Base-by-base conservation (phyloP, 176 grass and related monocot genomes). In the Rhynchospora breviuscula region DNA sequence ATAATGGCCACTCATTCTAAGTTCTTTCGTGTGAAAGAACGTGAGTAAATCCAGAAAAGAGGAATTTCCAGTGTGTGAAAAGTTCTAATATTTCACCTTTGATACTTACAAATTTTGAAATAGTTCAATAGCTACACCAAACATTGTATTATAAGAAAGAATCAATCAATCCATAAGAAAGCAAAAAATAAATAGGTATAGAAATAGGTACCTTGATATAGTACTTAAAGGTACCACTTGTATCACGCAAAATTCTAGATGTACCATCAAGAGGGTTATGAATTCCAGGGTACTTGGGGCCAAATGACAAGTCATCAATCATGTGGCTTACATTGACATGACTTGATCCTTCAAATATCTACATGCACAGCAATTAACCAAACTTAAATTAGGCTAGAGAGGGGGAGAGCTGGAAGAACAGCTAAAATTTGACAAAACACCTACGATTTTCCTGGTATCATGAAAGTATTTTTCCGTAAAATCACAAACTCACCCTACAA, bases 201-300 rank as follows among this genome's bases (percentile, higher is more conserved):
- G 19, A 47, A n/a, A 25, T 53, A 81, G 48, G 82, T 85, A 95
- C 96, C 93, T 99, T 99, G 78, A 99, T 99, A 85, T 99, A 99
- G 59, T 99, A 99, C 85, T 99, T 99, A 85, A 95, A 99, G 43
- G 93, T 92, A 62, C 96, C 96, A 85, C 93, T 93, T 79, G 91
- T 25, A 19, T 95, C 93, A 85, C 91, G 93, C 49, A 99, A 88
- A 80, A 95, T 99, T 83, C 96, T 95, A 57, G 89, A 68, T 81
- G 86, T 93, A 11, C 83, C 93, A 86, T 99, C 96, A 85, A 99
- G 88, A 46, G 96, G 96, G 85, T 99, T 99, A 86, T 95, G 71
- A 86, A 90, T 86, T 87, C 96, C 96, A 61, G 96, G 96, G 86
- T 99, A 99, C 64, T 89, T 91, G 13, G 91, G 96, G 23, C 96